Evolutionary conservation across 208 protist genomes (phyloP).

Genomic region (Wallacemonas sp.): DNA sequence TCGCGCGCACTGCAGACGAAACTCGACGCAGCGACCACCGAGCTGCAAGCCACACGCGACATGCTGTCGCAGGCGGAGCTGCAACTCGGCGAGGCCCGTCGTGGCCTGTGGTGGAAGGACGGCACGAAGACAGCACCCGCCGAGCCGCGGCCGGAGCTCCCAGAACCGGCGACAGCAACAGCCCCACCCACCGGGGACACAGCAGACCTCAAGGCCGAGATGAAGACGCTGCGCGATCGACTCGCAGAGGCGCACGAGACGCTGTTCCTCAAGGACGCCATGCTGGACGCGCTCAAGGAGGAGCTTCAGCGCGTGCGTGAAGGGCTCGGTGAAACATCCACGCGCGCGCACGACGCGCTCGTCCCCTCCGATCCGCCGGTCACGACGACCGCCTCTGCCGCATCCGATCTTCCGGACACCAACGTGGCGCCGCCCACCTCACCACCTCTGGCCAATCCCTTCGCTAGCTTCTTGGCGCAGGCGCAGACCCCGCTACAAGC

Average conservation of each 20-base stretch:
- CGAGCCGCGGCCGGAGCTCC: no score
- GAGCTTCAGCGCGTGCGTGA: constrained; percentile 12
- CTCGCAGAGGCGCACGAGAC: constrained; percentile 1
- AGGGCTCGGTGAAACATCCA: background rate
- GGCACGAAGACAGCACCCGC: no score
- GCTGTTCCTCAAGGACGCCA: background rate
- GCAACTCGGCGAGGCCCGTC: no score
- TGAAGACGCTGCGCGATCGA: background rate
- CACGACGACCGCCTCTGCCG: no score
- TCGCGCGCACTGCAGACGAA: background rate
- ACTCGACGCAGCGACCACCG: background rate
- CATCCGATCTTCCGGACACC: no score
- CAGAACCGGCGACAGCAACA: background rate
- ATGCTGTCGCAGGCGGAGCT: background rate
- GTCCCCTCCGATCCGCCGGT: no score
- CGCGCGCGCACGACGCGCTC: background rate
- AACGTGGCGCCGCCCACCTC: no score
- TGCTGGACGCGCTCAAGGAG: background rate
- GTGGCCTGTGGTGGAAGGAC: no score
- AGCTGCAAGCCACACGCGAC: no score
- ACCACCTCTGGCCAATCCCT: no score
- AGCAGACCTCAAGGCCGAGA: background rate
- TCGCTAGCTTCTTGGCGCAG: no score
- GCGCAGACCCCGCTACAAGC: no score
- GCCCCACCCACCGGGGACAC: background rate